Evolutionary conservation across 495 filamentous ascomycete species (phyloP).

Genomic region (Hyaloscypha variabilis): DNA sequence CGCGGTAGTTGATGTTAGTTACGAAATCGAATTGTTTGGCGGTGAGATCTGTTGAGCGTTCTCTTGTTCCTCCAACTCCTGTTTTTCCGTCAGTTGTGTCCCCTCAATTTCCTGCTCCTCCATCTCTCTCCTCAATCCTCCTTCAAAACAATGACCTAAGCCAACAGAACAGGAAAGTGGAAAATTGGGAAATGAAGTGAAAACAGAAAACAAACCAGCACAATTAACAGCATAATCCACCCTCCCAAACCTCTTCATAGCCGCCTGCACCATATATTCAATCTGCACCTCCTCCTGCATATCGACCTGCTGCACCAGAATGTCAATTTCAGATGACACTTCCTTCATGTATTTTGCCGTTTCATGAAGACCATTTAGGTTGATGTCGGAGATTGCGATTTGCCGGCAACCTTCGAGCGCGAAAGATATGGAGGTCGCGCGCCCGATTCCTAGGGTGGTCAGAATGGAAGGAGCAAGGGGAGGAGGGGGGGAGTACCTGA

Average conservation of each 20-base stretch:
- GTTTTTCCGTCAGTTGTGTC: constrained; percentile 3
- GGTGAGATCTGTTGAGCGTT: constrained; percentile 40
- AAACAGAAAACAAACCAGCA: constrained; percentile 38
- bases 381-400: constrained; percentile 54
- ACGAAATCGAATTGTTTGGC: constrained; percentile 49
- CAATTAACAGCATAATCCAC: constrained; percentile 57
- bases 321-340: constrained; percentile 32
- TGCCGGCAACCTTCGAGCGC: constrained; percentile 48
- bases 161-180: too few relatives aligned
- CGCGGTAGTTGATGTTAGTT: constrained; percentile 54
- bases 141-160: too few relatives aligned
- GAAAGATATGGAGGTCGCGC: constrained; percentile 52
- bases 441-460: constrained; percentile 52
- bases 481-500: constrained; percentile 20
- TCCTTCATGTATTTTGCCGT: constrained; percentile 38
- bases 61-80: constrained; percentile 39
- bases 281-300: constrained; percentile 47
- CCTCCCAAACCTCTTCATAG: constrained; percentile 40
- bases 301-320: constrained; percentile 42
- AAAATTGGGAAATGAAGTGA: neutral
- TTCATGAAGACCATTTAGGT: constrained; percentile 38
- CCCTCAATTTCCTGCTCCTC: too few relatives aligned
- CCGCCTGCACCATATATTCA: constrained; percentile 38
- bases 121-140: too few relatives aligned
- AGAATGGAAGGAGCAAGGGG: neutral